phyloP scores from a whole-genome alignment of 768 basidiomycete species.

The Cystofilobasidium macerans region DNA sequence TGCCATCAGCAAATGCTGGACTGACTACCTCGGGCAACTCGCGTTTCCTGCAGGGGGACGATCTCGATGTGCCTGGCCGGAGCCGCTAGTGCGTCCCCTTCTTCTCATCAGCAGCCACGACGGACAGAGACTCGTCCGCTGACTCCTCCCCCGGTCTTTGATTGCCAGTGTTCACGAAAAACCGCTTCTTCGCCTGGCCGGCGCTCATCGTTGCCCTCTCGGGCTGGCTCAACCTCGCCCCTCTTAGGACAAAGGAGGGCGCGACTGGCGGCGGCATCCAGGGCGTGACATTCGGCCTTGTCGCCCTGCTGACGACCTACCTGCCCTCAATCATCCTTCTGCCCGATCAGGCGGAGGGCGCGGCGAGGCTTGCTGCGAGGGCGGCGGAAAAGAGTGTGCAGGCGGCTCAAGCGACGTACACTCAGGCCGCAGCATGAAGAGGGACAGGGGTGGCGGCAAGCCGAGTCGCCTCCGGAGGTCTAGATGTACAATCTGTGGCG shows the following conservation, averaged over 20 bases:
- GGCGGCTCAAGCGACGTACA: neutral
- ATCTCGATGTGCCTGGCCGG: neutral
- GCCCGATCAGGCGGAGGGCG: neutral
- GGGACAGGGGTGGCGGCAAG: too few relatives aligned
- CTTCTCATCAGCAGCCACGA: too few relatives aligned
- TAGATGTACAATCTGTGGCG: too few relatives aligned
- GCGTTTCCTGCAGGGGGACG: neutral
- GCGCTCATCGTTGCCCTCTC: slow-evolving; percentile 4
- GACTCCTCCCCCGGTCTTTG: neutral
- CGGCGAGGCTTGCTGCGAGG: neutral
- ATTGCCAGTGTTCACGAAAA: neutral
- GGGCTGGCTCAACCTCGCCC: slow-evolving; percentile 9
- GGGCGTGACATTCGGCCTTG: slow-evolving; percentile 12
- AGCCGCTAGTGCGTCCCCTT: neutral
- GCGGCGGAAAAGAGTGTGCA: neutral
- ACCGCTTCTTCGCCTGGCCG: slow-evolving; percentile 18
- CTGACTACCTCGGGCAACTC: neutral
- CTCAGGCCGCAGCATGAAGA: too few relatives aligned
- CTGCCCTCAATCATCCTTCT: slow-evolving; percentile 9
- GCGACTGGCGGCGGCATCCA: neutral
- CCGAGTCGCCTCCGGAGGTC: too few relatives aligned
- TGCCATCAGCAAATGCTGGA: neutral
- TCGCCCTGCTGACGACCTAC: slow-evolving; percentile 13
- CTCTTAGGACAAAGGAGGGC: slow-evolving; percentile 6
- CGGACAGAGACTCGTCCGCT: neutral